A percentile compares a stretch with the other conserved stretches of the same genome.
Conservation (phyloP, 331 rosid species). For the Erythrophleum ivorense region DNA sequence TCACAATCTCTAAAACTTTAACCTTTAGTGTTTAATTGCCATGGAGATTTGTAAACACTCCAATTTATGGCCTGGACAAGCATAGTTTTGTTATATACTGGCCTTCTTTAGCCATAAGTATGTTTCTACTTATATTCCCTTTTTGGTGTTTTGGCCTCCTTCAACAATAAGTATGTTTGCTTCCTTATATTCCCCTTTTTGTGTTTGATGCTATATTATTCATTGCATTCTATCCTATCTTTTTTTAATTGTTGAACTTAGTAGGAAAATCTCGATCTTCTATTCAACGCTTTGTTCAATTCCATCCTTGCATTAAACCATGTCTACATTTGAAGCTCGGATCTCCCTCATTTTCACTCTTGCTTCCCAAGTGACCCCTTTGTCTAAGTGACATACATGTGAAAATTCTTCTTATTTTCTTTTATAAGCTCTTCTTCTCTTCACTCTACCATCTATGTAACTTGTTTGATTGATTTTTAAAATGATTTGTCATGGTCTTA, state of each 20-base stretch:
- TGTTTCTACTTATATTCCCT: too few relatives aligned
- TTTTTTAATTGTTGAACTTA: constrained; percentile 2
- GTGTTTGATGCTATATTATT: background rate
- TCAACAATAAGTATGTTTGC: constrained; percentile 44
- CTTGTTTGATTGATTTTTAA: background rate
- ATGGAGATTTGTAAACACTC: constrained; percentile 13
- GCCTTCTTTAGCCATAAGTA: constrained; percentile 22
- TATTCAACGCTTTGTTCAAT: constrained; percentile 66
- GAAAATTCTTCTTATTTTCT: background rate
- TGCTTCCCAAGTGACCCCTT: constrained; percentile 68
- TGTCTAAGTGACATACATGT: constrained; percentile 77
- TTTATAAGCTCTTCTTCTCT: background rate
- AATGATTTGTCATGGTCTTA: constrained; percentile 52
- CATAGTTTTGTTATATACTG: constrained; percentile 15
- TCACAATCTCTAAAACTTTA: constrained; percentile 35
- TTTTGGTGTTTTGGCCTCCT: too few relatives aligned
- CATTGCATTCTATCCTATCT: background rate
- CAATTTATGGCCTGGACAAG: constrained; percentile 8
- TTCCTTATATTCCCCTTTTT: background rate
- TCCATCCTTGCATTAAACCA: constrained; percentile 91
- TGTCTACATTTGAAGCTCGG: constrained; percentile 74
- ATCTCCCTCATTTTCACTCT: constrained; percentile 77
- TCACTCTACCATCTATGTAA: background rate
- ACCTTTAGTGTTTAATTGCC: constrained; percentile 27
- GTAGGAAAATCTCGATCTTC: constrained; percentile 45